Evolutionary conservation across 257 asterid species (phyloP), one percentile per base, ranked within the genome.

Genomic region (Perilla frutescens): DNA sequence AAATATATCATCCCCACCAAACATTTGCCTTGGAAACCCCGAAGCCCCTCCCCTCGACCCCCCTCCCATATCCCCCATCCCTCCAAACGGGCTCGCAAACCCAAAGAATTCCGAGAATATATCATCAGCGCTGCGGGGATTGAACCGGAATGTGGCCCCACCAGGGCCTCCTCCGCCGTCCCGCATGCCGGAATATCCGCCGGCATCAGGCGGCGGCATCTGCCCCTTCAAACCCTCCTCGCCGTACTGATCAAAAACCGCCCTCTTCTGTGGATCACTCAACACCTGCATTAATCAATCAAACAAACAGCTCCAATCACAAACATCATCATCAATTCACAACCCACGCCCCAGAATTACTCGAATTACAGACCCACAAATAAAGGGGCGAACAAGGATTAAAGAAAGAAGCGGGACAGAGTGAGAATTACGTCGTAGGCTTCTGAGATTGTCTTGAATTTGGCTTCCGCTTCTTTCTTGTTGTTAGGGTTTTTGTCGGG

Each of bases 201-300:
- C 87, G 48, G 88, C 83, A 29, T 83, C 89, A 0, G 91, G 91
- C 15, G 88, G 91, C 44, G 91, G 91, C 60, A 79, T 67, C 74
- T 84, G 87, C 37, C 91, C 90, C 78, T 87, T 86, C 72, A 89
- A 76, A 57, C 90, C 96, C 48, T 87, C 87, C 78, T 89, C 96
- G 1, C 96, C 96, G 51, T 74, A 87, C 77, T 79, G 84, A 79
- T 89, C 92, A 62, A 85, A 89, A 11, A 87, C 64, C 61, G 77
- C 73, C 74, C 90, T 72, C 88, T 87, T 89, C 56, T 83, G 86
- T 3, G 88, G 84, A 84, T 89, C 92, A 79, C 92, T 89, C 20
- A 87, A 78, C 1, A 89, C 93, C 91, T 84, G 51, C 48, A 62
- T 56, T 71, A 15, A 73, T 60, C 54, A 29, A 64, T 47, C 53